Evolutionary conservation across 176 grass and related monocot species (phyloP), one percentile per base, ranked within the genome.

Genomic region (Oryza australiensis): DNA sequence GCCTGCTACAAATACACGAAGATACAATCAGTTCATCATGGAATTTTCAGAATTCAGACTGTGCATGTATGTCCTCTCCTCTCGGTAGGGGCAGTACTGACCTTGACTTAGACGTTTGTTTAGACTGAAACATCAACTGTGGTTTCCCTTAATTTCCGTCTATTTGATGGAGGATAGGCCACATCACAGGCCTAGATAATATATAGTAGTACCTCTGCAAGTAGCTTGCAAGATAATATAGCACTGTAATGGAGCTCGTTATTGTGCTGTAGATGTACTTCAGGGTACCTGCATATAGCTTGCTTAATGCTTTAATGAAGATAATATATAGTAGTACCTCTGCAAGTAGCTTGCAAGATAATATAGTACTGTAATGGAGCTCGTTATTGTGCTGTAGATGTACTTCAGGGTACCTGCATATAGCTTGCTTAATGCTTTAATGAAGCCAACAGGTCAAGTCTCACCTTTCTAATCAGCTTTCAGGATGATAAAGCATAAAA

Each of bases 81-180:
- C 22, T 22, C 1, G 49, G 49, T 1, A 60, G 55, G 55, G 55
- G 55, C 55, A 24, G 22, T 60, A 9, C 2, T 60, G 55, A 23
- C 7, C 20, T 24, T 23, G 2, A 7, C 16, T 3, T 1, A 9
- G 42, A 35, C 53, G 62, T 80, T 73, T 40, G 87, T 79, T 80
- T 49, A 63, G 76, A 75, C 82, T 69, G 70, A 80, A 84, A 74
- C 62, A 60, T 88, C 75, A 13, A 3, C 7, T 3, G 55, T 26
- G 23, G 9, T 82, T 38, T 37, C 29, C 11, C 46, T 26, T 57
- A 60, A 53, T 24, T 60, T 60, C 13, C 18, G 55, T 69, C n/a
- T 49, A 29, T 62, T 27, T 40, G 23, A 29, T 73, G 32, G 26
- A 73, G 26, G 9, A 72, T 28, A 49, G 20, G 27, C 6, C 13